These are phyloP conservation scores for Hygrophorus russula DNA, from an alignment of 768 basidiomycete species.

Conservation along the genomic window DNA sequence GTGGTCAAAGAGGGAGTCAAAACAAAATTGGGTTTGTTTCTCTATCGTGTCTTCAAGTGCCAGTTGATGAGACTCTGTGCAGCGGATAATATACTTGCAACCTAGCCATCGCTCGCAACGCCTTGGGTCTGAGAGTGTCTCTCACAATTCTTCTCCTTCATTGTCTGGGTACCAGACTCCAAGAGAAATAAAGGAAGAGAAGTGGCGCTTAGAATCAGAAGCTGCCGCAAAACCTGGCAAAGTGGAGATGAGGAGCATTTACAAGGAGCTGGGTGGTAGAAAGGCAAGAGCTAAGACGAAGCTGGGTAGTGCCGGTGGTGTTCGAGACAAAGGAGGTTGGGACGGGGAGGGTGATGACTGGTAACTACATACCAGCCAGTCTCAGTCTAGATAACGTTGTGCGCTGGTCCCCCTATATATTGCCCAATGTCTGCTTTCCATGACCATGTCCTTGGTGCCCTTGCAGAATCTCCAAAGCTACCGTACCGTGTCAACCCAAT, in stretches of 20 bases:
- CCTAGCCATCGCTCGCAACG: conserved; percentile 30
- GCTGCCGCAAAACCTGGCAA: conserved; percentile 51
- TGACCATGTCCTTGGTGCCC: no score
- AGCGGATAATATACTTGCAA: conserved; percentile 45
- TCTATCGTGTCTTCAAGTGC: conserved; percentile 3
- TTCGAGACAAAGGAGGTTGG: conserved; percentile 77
- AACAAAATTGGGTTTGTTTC: conserved; percentile 71
- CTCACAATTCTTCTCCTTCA: conserved; percentile 40
- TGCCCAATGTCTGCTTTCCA: no score
- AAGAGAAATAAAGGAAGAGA: conserved; percentile 66
- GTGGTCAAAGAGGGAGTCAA: conserved; percentile 92
- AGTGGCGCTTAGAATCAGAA: conserved; percentile 52
- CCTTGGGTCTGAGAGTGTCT: conserved; percentile 19
- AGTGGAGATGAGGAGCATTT: conserved; percentile 80
- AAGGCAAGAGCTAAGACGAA: conserved; percentile 70
- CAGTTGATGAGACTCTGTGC: conserved; percentile 3
- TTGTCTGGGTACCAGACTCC: conserved; percentile 69
- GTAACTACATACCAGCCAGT: no score
- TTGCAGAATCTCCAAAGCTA: no score
- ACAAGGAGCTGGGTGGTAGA: conserved; percentile 82
- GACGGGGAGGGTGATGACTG: conserved; percentile 6
- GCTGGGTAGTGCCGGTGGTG: conserved; percentile 48
- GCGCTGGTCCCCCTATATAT: no score
- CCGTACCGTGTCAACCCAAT: no score
- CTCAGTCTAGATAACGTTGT: no score